A percentile compares a stretch with the other conserved stretches of the same genome.
Evolutionary conservation across 2,329 filamentous ascomycete genomes (phyloP).

Genomic region (Septoria linicola): DNA sequence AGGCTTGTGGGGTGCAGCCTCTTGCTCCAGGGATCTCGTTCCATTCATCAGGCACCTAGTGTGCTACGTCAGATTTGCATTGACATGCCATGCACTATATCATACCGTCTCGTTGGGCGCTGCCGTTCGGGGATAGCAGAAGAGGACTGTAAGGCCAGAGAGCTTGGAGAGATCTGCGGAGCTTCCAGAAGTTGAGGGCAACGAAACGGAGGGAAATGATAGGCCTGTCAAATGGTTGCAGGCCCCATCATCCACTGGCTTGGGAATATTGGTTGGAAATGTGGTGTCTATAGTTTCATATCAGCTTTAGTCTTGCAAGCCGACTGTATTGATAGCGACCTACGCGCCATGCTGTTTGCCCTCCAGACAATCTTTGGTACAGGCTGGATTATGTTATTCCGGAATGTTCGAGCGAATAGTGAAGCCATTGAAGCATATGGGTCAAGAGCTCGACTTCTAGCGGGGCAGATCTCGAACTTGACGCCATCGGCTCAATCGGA

Average conservation of each 20-base stretch:
- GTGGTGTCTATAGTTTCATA: constrained; percentile 16
- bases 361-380: no score
- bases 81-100: no score
- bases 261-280: constrained; percentile 40
- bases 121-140: constrained; percentile 45
- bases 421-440: no score
- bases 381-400: no score
- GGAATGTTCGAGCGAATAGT: no score
- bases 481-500: no score
- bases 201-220: constrained; percentile 32
- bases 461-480: no score
- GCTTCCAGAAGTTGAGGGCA: constrained; percentile 37
- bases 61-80: no score
- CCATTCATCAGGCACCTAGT: constrained; percentile 41
- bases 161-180: constrained; percentile 41
- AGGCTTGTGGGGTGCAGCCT: constrained; percentile 48
- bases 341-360: no score
- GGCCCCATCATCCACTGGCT: constrained; percentile 44
- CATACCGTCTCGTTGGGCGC: constrained; percentile 40
- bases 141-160: constrained; percentile 42
- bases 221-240: constrained; percentile 39
- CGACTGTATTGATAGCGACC: no score
- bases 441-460: no score
- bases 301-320: no score
- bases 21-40: constrained; percentile 46